phyloP scores from a whole-genome alignment of 129 eudicot genomes.

The Scalesia atractyloides region DNA sequence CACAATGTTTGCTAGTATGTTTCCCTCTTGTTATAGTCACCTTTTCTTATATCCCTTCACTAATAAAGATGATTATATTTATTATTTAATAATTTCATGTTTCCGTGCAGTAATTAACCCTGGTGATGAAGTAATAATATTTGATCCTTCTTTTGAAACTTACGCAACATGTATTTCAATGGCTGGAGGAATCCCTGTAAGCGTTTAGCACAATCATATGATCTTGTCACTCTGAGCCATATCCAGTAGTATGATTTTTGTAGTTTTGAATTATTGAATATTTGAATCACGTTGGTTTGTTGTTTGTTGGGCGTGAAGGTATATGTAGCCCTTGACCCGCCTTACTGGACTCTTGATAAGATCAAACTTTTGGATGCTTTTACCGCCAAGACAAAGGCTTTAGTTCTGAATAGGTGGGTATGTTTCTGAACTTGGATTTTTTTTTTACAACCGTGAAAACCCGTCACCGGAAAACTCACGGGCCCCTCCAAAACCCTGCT shows the following conservation, averaged over 20 bases:
- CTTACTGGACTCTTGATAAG: slow-evolving; percentile 62
- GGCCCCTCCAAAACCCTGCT: no score
- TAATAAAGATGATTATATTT: not conserved
- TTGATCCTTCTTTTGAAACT: slow-evolving; percentile 88
- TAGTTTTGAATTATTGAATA: slow-evolving; percentile 6
- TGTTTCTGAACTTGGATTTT: slow-evolving; percentile 20
- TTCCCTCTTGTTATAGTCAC: slow-evolving; percentile 4
- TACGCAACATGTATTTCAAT: slow-evolving; percentile 74
- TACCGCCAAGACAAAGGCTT: slow-evolving; percentile 72
- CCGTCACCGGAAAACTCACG: no score
- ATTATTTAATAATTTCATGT: not conserved
- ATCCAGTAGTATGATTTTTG: not conserved
- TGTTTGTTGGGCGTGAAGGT: slow-evolving; percentile 46
- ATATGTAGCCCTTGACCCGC: slow-evolving; percentile 86
- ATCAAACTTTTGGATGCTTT: slow-evolving; percentile 63
- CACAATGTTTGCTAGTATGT: slow-evolving; percentile 83
- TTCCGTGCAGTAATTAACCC: slow-evolving; percentile 67
- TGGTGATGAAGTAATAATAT: slow-evolving; percentile 91
- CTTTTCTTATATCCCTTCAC: not conserved
- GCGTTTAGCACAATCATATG: slow-evolving; percentile 26
- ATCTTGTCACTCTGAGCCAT: slow-evolving; percentile 1
- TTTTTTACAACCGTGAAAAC: no score
- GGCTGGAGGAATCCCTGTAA: slow-evolving; percentile 98
- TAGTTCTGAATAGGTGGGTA: slow-evolving; percentile 88
- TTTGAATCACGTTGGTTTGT: not conserved